Base-by-base conservation (phyloP, 495 filamentous ascomycete genomes). In the Letharia columbiana region DNA sequence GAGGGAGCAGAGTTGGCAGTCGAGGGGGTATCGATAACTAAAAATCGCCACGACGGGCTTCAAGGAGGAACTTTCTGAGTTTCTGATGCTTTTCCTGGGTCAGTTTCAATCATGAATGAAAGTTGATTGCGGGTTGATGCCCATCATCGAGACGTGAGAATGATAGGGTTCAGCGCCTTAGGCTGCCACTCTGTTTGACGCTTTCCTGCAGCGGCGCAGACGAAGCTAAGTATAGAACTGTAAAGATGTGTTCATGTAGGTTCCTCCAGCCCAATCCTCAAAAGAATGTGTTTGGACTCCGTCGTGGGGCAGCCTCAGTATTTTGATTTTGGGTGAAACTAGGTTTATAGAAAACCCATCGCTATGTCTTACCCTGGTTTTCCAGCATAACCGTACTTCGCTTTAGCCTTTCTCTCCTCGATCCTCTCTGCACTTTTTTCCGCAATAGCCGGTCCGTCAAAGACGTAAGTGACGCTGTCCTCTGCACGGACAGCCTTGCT, bases 401-500 rank as follows among this genome's bases (percentile, higher is more conserved):
- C 64, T 11, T 52, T 35, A 28, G 54, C 66, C 59, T 69, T 69
- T 63, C 62, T 50, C 59, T 62, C 62, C 63, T 61, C 58, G 4
- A 70, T 41, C 54, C 64, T 42, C 42, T 37, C 58, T 4, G 4
- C 44, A 31, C 35, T 62, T 4, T 11, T 33, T 40, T 58, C 41
- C 13, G 49, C 59, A 57, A 63, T 33, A 18, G 9, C 12, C 39
- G 56, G 65, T 35, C 57, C 66, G 60, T 70, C 66, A 28, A 64
- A 62, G 9, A 41, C 40, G 13, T 68, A 65, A 5, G 63, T 65
- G n/a, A 70, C 68, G 15, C 47, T 40, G 10, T 64, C 56, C 17
- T 68, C 28, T 15, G 15, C 62, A 17, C 35, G 50, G 31, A 68
- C 33, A 31, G 68, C 68, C 20, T 68, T 65, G 56, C 61, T 68